These are phyloP conservation scores for Trametes sp. DNA, from an alignment of 1,284 basidiomycete species.

Conservation along the genomic window DNA sequence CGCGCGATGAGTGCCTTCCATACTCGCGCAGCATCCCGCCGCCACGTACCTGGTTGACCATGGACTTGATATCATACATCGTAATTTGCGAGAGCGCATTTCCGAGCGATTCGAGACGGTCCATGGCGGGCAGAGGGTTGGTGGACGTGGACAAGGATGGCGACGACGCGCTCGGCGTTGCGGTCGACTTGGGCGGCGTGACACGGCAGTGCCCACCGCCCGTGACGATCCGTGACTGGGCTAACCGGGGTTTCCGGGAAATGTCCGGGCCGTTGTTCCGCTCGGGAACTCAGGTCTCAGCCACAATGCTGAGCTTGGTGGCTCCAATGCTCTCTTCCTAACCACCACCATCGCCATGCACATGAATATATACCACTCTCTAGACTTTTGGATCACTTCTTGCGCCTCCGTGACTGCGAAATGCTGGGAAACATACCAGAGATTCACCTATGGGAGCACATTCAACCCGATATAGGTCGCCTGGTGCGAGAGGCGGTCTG, in stretches of 20 bases:
- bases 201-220: constrained; percentile 17
- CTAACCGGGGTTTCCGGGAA: too few species aligned
- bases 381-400: neutral
- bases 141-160: constrained; percentile 29
- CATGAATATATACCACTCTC: neutral
- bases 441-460: constrained; percentile 9
- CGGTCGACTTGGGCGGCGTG: constrained; percentile 3
- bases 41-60: constrained; percentile 84
- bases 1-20: constrained; percentile 7
- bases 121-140: constrained; percentile 38
- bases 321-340: neutral
- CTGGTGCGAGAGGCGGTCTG: constrained; percentile 24
- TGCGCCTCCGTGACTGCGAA: too few species aligned
- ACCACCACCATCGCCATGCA: neutral
- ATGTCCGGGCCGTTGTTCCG: too few species aligned
- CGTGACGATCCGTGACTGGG: neutral
- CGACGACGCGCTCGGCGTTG: constrained; percentile 20
- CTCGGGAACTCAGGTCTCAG: neutral
- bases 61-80: constrained; percentile 92
- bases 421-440: neutral
- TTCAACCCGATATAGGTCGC: constrained; percentile 28
- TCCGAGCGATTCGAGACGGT: constrained; percentile 68
- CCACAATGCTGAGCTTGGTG: neutral
- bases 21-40: neutral
- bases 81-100: constrained; percentile 78